Conservation (phyloP, 495 filamentous ascomycete species). For the Stereocaulon alpinum region DNA sequence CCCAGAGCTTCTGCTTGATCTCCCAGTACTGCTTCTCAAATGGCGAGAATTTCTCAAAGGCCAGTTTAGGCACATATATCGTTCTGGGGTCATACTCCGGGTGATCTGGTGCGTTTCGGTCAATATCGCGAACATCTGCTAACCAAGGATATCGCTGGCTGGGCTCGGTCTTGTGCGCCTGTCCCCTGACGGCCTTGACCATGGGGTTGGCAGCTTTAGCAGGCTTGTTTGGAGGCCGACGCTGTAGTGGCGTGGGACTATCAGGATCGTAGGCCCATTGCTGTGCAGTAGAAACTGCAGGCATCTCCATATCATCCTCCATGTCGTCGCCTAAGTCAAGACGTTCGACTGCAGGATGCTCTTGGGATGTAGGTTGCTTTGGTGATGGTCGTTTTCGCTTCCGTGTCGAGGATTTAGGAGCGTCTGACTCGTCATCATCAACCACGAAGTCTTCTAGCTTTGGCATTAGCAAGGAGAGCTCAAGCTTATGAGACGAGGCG, state of each 20-base stretch:
- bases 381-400: constrained; percentile 63
- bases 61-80: constrained; percentile 71
- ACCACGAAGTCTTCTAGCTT: constrained; percentile 65
- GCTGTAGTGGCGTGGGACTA: constrained; percentile 50
- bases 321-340: constrained; percentile 39
- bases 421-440: constrained; percentile 62
- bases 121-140: constrained; percentile 70
- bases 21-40: constrained; percentile 99
- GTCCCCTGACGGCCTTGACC: constrained; percentile 49
- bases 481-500: background rate
- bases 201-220: constrained; percentile 22
- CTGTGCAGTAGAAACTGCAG: constrained; percentile 60
- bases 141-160: constrained; percentile 84
- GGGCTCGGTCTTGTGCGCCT: constrained; percentile 67
- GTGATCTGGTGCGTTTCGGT: constrained; percentile 66
- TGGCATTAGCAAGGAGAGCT: background rate
- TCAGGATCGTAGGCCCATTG: constrained; percentile 83
- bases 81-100: constrained; percentile 89
- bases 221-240: constrained; percentile 32
- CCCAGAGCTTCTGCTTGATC: constrained; percentile 96
- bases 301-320: constrained; percentile 48
- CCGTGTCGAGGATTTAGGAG: constrained; percentile 53
- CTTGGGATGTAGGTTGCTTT: constrained; percentile 28
- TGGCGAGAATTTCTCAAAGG: constrained; percentile 69
- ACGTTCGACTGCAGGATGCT: constrained; percentile 7